phyloP scores from a whole-genome alignment of 495 filamentous ascomycete genomes.

The Letharia columbiana region DNA sequence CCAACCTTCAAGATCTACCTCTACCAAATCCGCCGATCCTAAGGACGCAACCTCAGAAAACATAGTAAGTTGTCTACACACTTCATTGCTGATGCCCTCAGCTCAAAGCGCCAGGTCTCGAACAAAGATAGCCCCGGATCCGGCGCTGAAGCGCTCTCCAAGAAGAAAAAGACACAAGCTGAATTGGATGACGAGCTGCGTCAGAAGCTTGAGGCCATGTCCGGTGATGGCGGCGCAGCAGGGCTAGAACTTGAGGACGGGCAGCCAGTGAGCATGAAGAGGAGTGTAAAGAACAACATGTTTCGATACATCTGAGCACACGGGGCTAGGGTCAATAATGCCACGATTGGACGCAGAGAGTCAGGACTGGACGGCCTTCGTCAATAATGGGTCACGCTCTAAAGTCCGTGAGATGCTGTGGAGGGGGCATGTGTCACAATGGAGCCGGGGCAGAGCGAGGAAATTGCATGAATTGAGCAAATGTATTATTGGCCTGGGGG shows the following conservation, averaged over 20 bases:
- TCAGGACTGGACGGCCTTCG: not conserved
- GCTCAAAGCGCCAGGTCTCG: not conserved
- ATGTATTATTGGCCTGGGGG: not conserved
- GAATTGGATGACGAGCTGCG: conserved; percentile 62
- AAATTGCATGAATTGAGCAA: not conserved
- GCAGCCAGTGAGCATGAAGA: conserved; percentile 65
- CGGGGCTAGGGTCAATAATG: too few relatives aligned
- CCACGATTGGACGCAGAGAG: not conserved
- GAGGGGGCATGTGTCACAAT: not conserved
- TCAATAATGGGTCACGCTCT: not conserved
- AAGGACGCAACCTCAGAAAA: not conserved
- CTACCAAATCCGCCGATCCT: conserved; percentile 1
- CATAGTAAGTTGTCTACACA: not conserved
- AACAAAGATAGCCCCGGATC: not conserved
- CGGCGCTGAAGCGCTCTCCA: not conserved
- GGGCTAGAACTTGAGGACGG: conserved; percentile 77
- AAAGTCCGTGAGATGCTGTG: not conserved
- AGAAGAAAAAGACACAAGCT: conserved; percentile 41
- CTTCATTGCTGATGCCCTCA: not conserved
- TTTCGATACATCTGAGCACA: conserved; percentile 52
- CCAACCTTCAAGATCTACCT: not conserved
- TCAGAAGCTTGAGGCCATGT: conserved; percentile 56
- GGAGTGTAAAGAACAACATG: conserved; percentile 71
- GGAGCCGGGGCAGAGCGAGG: not conserved
- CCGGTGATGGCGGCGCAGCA: conserved; percentile 67